Base-by-base conservation (phyloP, 2,329 filamentous ascomycete species). In the Cytospora paraplurivora region DNA sequence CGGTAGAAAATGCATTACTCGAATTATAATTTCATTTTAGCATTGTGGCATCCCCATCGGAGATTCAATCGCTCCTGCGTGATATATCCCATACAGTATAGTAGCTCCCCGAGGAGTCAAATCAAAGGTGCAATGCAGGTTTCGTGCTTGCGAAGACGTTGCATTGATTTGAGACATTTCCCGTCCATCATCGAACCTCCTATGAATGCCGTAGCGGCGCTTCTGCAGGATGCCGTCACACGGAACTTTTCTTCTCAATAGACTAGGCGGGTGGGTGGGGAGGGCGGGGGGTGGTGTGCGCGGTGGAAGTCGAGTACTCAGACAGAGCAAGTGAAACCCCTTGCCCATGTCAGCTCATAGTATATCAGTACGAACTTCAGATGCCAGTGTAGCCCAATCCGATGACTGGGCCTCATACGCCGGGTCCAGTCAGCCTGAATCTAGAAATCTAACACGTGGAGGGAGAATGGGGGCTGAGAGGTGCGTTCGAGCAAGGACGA, bases 161-260 rank as follows among this genome's bases (percentile, higher is more conserved):
- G 58, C 15, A 49, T 53, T 50, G 34, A 12, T 54, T 32, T 34
- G 50, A 64, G 59, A 62, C 63, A 62, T 54, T 37, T 51, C 37
- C 54, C 34, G 55, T 27, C 63, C 55, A 62, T 50, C 54, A 50
- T 57, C 41, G 38, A 51, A 21, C 33, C 37, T n/a, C 47, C 11
- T 13, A 38, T 41, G 38, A 13, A 41, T 6, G 15, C 12, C 37
- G 32, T 37, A 50, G 49, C 32, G 53, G 49, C 49, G 53, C 27
- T 21, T 37, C 53, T 64, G 62, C 62, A 58, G 38, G 62, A 50
- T 62, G 50, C 62, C 58, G 62, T 35, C 58, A 34, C 59, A 58
- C 50, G 13, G 35, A 57, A 10, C 15, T n/a, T 10, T 44, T 47
- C 10, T 41, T 52, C 21, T 51, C 35, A 47, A 51, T 13, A 38